These are phyloP conservation scores for Candida germanica DNA, from an alignment of 805 yeast genomes.

Conservation along the genomic window DNA sequence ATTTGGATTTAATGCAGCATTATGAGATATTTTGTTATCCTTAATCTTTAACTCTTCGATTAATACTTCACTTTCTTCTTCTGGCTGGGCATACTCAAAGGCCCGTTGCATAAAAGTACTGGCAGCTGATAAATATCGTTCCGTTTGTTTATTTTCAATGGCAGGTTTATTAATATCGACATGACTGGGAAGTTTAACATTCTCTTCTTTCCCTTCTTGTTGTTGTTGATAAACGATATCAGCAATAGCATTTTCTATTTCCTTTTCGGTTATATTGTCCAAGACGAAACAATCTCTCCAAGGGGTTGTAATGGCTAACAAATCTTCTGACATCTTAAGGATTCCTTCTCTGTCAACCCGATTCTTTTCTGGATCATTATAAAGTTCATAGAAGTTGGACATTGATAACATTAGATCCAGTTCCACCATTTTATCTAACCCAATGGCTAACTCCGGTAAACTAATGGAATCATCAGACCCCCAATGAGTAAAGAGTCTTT, in stretches of 20 bases:
- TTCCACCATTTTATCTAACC: conserved; percentile 66
- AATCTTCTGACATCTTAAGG: conserved; percentile 81
- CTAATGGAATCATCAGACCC: conserved; percentile 48
- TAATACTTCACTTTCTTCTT: conserved; percentile 41
- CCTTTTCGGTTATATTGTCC: conserved; percentile 60
- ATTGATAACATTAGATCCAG: conserved; percentile 75
- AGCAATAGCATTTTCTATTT: conserved; percentile 66
- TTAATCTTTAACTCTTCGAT: conserved; percentile 37
- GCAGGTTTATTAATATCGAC: conserved; percentile 61
- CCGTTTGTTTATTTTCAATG: conserved; percentile 63
- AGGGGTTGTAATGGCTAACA: conserved; percentile 77
- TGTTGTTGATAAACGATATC: conserved; percentile 52
- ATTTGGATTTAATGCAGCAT: conserved; percentile 79
- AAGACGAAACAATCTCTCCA: conserved; percentile 72
- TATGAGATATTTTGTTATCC: conserved; percentile 47
- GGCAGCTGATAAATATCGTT: conserved; percentile 81
- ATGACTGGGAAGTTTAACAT: conserved; percentile 53
- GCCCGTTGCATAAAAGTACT: conserved; percentile 83
- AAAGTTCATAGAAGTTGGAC: conserved; percentile 74
- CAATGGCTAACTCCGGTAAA: conserved; percentile 66
- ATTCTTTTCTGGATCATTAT: conserved; percentile 56
- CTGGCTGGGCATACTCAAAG: conserved; percentile 84
- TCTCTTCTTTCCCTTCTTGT: conserved; percentile 12
- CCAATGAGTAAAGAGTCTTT: conserved; percentile 70
- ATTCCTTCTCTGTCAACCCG: conserved; percentile 75